Conservation (phyloP, 2,329 filamentous ascomycete genomes). For the Penicillium brevicompactum region DNA sequence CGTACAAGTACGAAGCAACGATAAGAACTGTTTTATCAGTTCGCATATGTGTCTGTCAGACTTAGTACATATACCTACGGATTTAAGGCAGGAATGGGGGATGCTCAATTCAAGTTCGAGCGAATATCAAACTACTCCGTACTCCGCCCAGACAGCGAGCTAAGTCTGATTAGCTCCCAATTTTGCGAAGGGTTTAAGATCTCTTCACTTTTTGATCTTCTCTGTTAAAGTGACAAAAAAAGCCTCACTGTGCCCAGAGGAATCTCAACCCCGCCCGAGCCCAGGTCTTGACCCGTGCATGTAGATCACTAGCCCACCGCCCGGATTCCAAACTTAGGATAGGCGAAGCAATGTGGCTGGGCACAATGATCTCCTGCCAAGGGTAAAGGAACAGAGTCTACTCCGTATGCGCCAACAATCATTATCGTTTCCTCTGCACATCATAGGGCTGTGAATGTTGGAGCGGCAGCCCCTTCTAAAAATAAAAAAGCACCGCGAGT, state of each 20-base stretch:
- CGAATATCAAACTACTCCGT: too few species aligned
- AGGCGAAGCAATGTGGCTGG: constrained; percentile 3
- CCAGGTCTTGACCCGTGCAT: neutral
- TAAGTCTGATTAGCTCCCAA: too few species aligned
- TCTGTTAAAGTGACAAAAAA: neutral
- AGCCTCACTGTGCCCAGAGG: neutral
- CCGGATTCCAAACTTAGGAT: constrained; percentile 1
- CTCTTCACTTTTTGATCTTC: neutral
- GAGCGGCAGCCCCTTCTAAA: too few species aligned
- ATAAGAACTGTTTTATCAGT: too few species aligned
- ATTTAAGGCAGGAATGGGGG: too few species aligned
- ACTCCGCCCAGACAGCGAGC: too few species aligned
- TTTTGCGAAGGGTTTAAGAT: neutral
- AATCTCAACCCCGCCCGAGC: neutral
- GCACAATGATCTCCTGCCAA: neutral
- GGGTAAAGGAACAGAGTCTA: neutral
- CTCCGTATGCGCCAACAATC: neutral
- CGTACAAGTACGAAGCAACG: too few species aligned
- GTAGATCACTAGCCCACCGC: neutral
- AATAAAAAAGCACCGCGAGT: too few species aligned
- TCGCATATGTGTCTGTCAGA: too few species aligned
- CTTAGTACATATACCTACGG: too few species aligned
- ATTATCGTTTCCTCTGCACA: neutral
- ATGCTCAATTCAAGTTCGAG: too few species aligned
- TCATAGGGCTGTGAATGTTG: neutral